phyloP scores from a whole-genome alignment of 208 protist species.

The Trypanosoma theileri region DNA sequence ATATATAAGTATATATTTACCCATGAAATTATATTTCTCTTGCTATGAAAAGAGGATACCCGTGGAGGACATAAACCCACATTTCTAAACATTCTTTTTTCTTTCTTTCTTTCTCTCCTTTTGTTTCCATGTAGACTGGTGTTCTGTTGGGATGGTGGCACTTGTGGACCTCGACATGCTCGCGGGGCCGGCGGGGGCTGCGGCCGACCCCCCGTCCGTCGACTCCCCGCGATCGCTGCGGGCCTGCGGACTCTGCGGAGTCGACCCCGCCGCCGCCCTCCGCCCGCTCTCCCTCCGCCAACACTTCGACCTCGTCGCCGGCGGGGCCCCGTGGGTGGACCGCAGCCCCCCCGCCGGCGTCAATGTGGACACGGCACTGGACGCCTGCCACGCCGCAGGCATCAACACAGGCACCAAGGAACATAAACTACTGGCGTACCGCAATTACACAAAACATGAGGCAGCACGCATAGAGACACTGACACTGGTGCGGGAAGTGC shows the following conservation, averaged over 20 bases:
- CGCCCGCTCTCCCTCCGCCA: constrained; percentile 10
- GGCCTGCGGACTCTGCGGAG: constrained; percentile 20
- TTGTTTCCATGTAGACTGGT: background rate
- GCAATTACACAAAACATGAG: constrained; percentile 18
- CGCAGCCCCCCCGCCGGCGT: constrained; percentile 1
- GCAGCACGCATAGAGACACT: constrained; percentile 9
- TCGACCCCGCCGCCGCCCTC: constrained; percentile 16
- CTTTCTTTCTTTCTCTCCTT: constrained; percentile 3
- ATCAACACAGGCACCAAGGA: constrained; percentile 12
- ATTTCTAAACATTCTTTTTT: constrained; percentile 1
- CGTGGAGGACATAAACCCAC: too few relatives aligned
- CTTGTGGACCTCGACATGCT: background rate
- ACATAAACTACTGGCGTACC: constrained; percentile 22
- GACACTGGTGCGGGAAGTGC: constrained; percentile 11
- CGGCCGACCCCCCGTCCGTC: constrained; percentile 3
- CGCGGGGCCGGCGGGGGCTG: background rate
- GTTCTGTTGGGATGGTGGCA: background rate
- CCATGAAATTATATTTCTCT: too few relatives aligned
- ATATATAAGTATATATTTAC: too few relatives aligned
- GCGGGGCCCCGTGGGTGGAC: constrained; percentile 4
- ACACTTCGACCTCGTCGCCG: constrained; percentile 16
- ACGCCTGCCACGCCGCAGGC: constrained; percentile 20
- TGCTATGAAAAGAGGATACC: too few relatives aligned
- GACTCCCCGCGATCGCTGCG: constrained; percentile 30
- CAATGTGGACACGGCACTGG: constrained; percentile 8